These are phyloP conservation scores for Ophiocordyceps australis DNA, from an alignment of 2,329 filamentous ascomycete species.

Conservation along the genomic window DNA sequence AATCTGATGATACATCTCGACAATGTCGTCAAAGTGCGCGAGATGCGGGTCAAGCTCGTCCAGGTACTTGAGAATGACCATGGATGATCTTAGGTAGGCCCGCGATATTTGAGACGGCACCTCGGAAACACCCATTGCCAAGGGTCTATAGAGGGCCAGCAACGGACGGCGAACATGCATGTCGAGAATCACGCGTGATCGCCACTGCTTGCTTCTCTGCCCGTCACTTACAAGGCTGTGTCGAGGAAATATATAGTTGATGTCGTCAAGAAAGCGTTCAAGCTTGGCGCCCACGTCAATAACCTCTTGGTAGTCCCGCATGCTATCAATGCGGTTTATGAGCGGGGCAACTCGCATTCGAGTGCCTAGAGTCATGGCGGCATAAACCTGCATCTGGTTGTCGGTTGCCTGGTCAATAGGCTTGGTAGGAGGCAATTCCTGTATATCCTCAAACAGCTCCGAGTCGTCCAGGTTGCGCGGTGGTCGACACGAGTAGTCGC, in stretches of 20 bases:
- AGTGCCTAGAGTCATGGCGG: slow-evolving; percentile 27
- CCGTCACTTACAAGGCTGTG: slow-evolving; percentile 20
- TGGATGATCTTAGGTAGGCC: slow-evolving; percentile 33
- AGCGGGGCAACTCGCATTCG: slow-evolving; percentile 31
- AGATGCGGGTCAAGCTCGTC: slow-evolving; percentile 31
- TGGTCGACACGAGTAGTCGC: slow-evolving; percentile 32
- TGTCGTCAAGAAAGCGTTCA: slow-evolving; percentile 33
- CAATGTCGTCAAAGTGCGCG: slow-evolving; percentile 25
- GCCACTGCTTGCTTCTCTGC: slow-evolving; percentile 30
- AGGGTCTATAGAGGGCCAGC: slow-evolving; percentile 33
- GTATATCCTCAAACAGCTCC: slow-evolving; percentile 28
- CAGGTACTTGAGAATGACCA: slow-evolving; percentile 34
- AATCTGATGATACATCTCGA: slow-evolving; percentile 33
- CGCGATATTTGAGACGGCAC: slow-evolving; percentile 31
- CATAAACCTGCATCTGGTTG: slow-evolving; percentile 34
- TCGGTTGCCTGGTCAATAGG: slow-evolving; percentile 33
- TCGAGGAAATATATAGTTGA: slow-evolving; percentile 31
- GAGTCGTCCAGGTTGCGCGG: slow-evolving; percentile 34
- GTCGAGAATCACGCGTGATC: slow-evolving; percentile 29
- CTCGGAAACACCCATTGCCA: slow-evolving; percentile 30
- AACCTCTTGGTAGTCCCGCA: slow-evolving; percentile 34
- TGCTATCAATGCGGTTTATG: slow-evolving; percentile 29
- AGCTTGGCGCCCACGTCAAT: slow-evolving; percentile 33
- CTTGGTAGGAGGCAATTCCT: slow-evolving; percentile 25
- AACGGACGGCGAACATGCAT: slow-evolving; percentile 34